phyloP scores from a whole-genome alignment of 1,139 yeast genomes.

The Geotrichum fermentans region DNA sequence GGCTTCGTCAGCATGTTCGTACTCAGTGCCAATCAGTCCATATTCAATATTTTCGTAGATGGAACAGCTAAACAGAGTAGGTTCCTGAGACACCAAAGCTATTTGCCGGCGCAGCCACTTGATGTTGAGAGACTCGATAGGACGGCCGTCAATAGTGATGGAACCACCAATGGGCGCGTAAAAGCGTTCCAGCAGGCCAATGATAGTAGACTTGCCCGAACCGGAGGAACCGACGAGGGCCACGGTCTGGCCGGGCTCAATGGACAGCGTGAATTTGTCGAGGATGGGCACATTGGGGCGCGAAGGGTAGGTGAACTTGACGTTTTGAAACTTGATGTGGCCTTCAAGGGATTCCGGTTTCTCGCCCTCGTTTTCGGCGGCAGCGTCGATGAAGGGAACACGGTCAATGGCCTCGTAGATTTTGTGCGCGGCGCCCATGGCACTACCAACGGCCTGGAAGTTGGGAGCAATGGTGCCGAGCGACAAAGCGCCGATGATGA shows the following conservation, averaged over 20 bases:
- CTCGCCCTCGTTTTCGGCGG: slow-evolving; percentile 32
- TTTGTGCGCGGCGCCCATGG: slow-evolving; percentile 41
- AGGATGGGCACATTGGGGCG: slow-evolving; percentile 72
- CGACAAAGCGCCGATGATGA: slow-evolving; percentile 43
- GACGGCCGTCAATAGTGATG: slow-evolving; percentile 61
- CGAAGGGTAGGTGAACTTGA: slow-evolving; percentile 79
- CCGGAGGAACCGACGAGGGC: slow-evolving; percentile 93
- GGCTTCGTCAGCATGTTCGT: slow-evolving; percentile 42
- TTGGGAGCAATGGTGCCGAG: slow-evolving; percentile 43
- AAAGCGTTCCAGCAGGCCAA: slow-evolving; percentile 65
- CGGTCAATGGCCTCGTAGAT: slow-evolving; percentile 44
- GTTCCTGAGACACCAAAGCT: slow-evolving; percentile 89
- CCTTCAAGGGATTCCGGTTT: slow-evolving; percentile 40
- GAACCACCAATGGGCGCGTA: slow-evolving; percentile 59
- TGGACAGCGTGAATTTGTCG: slow-evolving; percentile 54
- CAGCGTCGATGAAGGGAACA: slow-evolving; percentile 38
- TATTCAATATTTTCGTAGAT: slow-evolving; percentile 75
- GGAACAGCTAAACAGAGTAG: slow-evolving; percentile 72
- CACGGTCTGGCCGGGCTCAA: slow-evolving; percentile 69
- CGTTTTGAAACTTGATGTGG: slow-evolving; percentile 58
- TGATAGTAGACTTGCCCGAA: slow-evolving; percentile 83
- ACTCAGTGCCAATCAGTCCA: slow-evolving; percentile 56
- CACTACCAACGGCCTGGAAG: slow-evolving; percentile 39
- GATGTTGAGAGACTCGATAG: slow-evolving; percentile 60
- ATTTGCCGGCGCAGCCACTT: slow-evolving; percentile 67